Evolutionary conservation across 495 filamentous ascomycete species (phyloP), one percentile per base, ranked within the genome.

Genomic region (Astrothelium macrocarpum): DNA sequence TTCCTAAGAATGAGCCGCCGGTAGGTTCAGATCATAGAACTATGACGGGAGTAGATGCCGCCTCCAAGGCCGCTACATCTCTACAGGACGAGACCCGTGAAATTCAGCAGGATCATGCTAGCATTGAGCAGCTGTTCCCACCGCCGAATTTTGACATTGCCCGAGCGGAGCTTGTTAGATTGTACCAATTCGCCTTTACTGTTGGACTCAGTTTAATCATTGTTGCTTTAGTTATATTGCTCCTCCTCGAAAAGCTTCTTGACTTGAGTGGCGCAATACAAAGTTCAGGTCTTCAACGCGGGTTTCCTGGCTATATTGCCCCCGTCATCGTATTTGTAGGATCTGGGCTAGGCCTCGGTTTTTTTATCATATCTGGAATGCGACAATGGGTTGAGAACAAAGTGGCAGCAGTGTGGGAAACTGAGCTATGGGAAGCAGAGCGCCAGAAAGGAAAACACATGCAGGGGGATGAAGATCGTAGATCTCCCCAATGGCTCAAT

Each of bases 401-500:
- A 67, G 73, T 82, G 26, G 69, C 77, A 39, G 72, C 74, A 29
- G 73, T 85, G 2, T 85, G 85, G 71, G 84, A 88, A 32, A 82
- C 85, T 31, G 80, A 84, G 63, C 74, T 83, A 0, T 88, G 86
- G 86, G 77, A 84, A 53, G 80, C 84, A 2, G 80, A 82, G 34
- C 70, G 80, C 58, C 68, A 72, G 25, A 68, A 80, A 53, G 82
- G 82, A 53, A 71, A 76, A 34, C 69, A 74, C 36, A 64, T 71
- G 1, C 67, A 72, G 1, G 71, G 80, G 1, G 71, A 73, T 20
- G 70, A 79, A 59, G 73, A 80, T 0, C 79, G 83, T 0, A 86
- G 88, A 72, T 84, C 84, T 1, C 80, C 79, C 0, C 78, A 84
- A 20, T 89, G 86, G 86, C 75, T 89, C 23, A 89, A 88, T 69